Evolutionary conservation across 2,329 filamentous ascomycete genomes (phyloP).

Genomic region (Xylaria sp.): DNA sequence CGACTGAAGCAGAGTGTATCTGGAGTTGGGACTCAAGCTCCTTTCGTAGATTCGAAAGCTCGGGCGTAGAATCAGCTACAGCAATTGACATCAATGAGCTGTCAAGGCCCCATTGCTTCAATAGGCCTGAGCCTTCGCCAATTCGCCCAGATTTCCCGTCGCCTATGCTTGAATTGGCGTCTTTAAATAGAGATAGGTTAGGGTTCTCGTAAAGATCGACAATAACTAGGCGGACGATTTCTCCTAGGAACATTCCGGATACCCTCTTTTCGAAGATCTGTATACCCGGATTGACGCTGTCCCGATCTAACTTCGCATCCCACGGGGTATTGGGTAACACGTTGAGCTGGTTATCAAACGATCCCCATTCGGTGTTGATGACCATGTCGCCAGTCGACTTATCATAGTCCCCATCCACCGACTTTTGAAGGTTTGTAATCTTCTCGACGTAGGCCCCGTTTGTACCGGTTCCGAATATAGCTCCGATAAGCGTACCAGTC

Average conservation of each 20-base stretch:
- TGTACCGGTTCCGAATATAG: constrained; percentile 96
- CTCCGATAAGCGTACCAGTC: constrained; percentile 87
- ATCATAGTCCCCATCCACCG: constrained; percentile 76
- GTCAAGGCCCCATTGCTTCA: constrained; percentile 88
- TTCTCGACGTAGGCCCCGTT: constrained; percentile 98
- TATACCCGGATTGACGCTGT: constrained; percentile 88
- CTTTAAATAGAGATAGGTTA: constrained; percentile 76
- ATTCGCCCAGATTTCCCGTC: constrained; percentile 75
- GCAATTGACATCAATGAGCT: constrained; percentile 90
- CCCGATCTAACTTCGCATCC: constrained; percentile 79
- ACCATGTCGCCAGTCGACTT: constrained; percentile 91
- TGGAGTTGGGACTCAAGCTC: constrained; percentile 80
- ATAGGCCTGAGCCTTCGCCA: constrained; percentile 71
- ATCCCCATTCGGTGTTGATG: constrained; percentile 98
- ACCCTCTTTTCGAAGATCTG: constrained; percentile 99
- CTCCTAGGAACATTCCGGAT: constrained; percentile 97
- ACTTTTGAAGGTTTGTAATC: constrained; percentile 83
- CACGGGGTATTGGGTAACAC: constrained; percentile 87
- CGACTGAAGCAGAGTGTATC: constrained; percentile 78
- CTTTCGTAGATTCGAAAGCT: constrained; percentile 78
- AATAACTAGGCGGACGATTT: constrained; percentile 84
- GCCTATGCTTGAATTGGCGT: constrained; percentile 77
- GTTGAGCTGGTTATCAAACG: constrained; percentile 92
- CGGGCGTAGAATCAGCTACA: constrained; percentile 79
- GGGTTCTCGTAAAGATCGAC: constrained; percentile 76